Conservation (phyloP, 2,329 filamentous ascomycete species). For the Macrophomina tecta region DNA sequence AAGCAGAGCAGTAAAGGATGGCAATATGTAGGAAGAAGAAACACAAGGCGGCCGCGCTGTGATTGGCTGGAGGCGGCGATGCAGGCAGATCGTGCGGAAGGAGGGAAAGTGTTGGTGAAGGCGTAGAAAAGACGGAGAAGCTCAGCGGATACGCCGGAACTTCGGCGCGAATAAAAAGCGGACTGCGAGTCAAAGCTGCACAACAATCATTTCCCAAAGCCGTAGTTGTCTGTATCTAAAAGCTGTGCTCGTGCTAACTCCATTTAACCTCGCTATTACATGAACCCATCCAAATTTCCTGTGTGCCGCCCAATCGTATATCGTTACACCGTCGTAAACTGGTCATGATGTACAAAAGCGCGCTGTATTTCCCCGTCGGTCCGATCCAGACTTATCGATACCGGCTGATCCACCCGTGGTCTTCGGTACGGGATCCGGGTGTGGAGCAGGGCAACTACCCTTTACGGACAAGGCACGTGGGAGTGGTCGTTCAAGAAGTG, state of each 20-base stretch:
- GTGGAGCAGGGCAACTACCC: neutral
- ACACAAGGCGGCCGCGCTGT: neutral
- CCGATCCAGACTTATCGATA: conserved; percentile 21
- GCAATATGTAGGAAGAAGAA: neutral
- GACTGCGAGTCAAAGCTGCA: conserved; percentile 17
- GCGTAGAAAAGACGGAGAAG: conserved; percentile 22
- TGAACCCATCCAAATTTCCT: neutral
- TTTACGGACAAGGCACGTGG: neutral
- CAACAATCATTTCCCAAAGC: neutral
- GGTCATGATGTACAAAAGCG: conserved; percentile 16
- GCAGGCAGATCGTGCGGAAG: conserved; percentile 20
- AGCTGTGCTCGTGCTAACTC: neutral
- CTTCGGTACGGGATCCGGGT: neutral
- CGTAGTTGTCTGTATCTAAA: conserved; percentile 11
- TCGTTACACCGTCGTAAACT: conserved; percentile 10
- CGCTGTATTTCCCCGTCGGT: conserved; percentile 19
- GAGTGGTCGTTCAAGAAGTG: neutral
- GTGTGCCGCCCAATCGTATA: neutral
- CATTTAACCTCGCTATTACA: neutral
- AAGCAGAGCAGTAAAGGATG: neutral
- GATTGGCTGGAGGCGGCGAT: conserved; percentile 16
- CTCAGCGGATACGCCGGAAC: conserved; percentile 22
- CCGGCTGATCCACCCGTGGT: neutral
- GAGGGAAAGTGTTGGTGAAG: conserved; percentile 11
- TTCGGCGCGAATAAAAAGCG: conserved; percentile 17